phyloP scores from a whole-genome alignment of 2,329 filamentous ascomycete genomes.

The Fusarium nanum region DNA sequence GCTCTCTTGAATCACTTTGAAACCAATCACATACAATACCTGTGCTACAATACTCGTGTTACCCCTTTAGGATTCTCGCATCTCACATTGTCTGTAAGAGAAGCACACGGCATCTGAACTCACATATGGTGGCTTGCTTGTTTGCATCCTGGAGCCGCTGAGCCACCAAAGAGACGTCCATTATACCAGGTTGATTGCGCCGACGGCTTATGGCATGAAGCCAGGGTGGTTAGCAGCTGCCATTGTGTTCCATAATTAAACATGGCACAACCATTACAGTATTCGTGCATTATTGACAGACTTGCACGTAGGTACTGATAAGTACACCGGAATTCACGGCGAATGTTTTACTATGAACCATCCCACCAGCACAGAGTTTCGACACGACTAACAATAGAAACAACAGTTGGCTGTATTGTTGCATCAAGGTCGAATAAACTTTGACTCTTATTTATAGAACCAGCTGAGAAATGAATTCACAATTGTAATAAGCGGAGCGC shows the following conservation, averaged over 20 bases:
- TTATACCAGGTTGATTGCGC: conserved; percentile 25
- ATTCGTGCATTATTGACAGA: neutral
- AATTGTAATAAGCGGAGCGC: neutral
- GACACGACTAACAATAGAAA: neutral
- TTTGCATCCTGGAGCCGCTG: conserved; percentile 20
- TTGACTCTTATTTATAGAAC: neutral
- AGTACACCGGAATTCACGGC: neutral
- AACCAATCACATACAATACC: conserved; percentile 19
- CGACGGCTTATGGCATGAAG: conserved; percentile 2
- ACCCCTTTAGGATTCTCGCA: neutral
- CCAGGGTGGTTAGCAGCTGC: neutral
- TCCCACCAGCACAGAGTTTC: neutral
- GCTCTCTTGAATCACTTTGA: conserved; percentile 6
- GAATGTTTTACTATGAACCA: neutral
- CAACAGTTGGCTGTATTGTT: neutral
- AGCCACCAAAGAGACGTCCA: conserved; percentile 44
- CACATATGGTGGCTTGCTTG: conserved; percentile 18
- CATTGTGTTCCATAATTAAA: neutral
- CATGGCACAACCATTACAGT: neutral
- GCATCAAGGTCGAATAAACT: neutral
- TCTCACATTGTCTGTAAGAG: neutral
- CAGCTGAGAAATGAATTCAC: neutral
- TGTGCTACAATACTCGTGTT: conserved; percentile 1
- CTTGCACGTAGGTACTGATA: neutral
- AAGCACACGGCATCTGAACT: neutral